Conservation (phyloP, 1,284 basidiomycete genomes). For the Entoloma clypeatum region DNA sequence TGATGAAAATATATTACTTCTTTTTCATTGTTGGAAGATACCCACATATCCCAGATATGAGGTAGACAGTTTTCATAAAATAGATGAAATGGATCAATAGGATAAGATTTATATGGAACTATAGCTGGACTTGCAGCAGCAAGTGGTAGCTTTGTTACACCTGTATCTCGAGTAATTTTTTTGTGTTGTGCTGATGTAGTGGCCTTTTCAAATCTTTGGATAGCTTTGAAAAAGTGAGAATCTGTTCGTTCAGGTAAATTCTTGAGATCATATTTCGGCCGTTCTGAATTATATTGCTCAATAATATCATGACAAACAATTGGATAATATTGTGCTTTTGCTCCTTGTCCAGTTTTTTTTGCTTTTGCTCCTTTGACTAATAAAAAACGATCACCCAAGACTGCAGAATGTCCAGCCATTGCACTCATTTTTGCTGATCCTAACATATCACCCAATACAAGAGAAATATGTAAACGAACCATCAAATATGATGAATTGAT, state of each 20-base stretch:
- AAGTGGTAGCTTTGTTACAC: constrained; percentile 24
- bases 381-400: constrained; percentile 27
- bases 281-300: constrained; percentile 21
- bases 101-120: constrained; percentile 26
- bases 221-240: constrained; percentile 21
- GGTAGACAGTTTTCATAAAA: constrained; percentile 28
- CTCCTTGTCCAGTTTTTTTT: constrained; percentile 16
- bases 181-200: constrained; percentile 8
- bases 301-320: constrained; percentile 17
- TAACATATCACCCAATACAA: constrained; percentile 30
- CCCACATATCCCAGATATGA: constrained; percentile 26
- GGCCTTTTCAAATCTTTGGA: constrained; percentile 16
- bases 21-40: constrained; percentile 11
- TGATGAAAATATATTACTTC: constrained; percentile 13
- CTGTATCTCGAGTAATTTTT: constrained; percentile 21
- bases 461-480: constrained; percentile 15
- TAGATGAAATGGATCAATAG: constrained; percentile 29
- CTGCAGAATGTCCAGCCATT: constrained; percentile 28
- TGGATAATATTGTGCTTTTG: constrained; percentile 28
- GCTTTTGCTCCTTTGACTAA: constrained; percentile 23
- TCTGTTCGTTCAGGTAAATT: constrained; percentile 23
- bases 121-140: constrained; percentile 25
- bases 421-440: constrained; percentile 31
- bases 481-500: constrained; percentile 25
- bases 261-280: constrained; percentile 17